Conservation (phyloP, 176 grass and related monocot species). For the Carex pumila region DNA sequence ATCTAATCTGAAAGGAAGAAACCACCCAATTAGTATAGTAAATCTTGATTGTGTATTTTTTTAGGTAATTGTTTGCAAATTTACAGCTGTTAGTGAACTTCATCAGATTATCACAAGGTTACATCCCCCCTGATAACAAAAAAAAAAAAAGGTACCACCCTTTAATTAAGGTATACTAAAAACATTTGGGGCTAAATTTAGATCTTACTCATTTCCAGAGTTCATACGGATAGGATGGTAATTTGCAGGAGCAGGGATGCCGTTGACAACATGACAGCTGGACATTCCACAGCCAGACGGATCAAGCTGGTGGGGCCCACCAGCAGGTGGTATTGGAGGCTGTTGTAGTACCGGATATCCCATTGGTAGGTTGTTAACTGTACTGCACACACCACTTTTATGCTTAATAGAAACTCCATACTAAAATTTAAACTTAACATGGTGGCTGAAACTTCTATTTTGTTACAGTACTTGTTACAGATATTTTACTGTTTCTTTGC, state of each 20-base stretch:
- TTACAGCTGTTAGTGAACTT: not conserved
- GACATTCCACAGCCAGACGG: slow-evolving; percentile 59
- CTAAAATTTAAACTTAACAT: not conserved
- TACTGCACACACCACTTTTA: slow-evolving; percentile 33
- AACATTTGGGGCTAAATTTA: slow-evolving; percentile 5
- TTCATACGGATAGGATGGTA: slow-evolving; percentile 88
- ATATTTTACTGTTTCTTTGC: not conserved
- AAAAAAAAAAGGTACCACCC: too few relatives aligned
- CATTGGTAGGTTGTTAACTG: slow-evolving; percentile 96
- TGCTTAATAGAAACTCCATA: slow-evolving; percentile 2
- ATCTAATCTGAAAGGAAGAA: not conserved
- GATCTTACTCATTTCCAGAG: slow-evolving; percentile 85
- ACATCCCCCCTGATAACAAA: too few relatives aligned
- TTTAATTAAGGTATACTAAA: not conserved
- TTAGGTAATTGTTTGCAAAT: not conserved
- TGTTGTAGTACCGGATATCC: slow-evolving; percentile 94
- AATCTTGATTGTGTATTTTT: not conserved
- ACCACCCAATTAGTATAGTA: not conserved
- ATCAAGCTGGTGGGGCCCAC: slow-evolving; percentile 59
- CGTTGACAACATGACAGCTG: slow-evolving; percentile 79
- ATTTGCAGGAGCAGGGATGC: slow-evolving; percentile 66
- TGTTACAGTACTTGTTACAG: not conserved
- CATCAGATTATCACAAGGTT: not conserved
- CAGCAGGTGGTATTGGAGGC: slow-evolving; percentile 53
- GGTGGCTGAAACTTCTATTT: not conserved